Percentiles rank a stretch among this genome's conserved stretches.
phyloP scores from a whole-genome alignment of 208 protist species.

The Trichomonas gallinae region DNA sequence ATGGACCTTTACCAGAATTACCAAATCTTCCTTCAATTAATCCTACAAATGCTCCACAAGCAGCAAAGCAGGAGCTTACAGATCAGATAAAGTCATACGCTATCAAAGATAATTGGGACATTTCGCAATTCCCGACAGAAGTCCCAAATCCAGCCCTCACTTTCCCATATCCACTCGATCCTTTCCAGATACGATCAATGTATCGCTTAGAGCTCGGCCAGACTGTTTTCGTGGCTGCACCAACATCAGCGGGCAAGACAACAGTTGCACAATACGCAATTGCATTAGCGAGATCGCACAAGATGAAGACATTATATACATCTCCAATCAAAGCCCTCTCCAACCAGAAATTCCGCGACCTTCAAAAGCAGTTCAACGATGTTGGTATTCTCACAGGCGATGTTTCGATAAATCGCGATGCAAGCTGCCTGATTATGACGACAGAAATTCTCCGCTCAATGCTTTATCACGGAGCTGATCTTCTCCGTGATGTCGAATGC shows the following conservation, averaged over 20 bases:
- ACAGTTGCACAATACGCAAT: conserved; percentile 98
- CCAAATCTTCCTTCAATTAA: not conserved
- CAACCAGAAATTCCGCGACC: conserved; percentile 99
- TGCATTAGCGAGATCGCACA: conserved; percentile 82
- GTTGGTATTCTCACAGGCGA: conserved; percentile 99
- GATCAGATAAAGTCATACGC: not conserved
- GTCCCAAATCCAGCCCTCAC: not conserved
- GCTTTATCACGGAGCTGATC: conserved; percentile 47
- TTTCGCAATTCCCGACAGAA: not conserved
- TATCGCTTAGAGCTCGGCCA: conserved; percentile 56
- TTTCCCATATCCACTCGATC: not conserved
- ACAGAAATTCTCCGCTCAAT: conserved; percentile 92
- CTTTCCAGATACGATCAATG: not conserved
- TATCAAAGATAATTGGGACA: not conserved
- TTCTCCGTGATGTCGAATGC: conserved; percentile 46
- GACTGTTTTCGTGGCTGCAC: conserved; percentile 94
- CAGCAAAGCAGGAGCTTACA: not conserved
- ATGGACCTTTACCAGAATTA: not conserved
- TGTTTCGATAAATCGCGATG: conserved; percentile 88
- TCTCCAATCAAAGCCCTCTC: conserved; percentile 99
- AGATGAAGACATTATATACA: conserved; percentile 98
- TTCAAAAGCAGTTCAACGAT: conserved; percentile 55
- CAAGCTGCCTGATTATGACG: conserved; percentile 97
- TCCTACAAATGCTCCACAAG: not conserved
- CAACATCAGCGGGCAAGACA: conserved; percentile 99